Conservation (phyloP, 2,329 filamentous ascomycete genomes). For the Sarocladium strictum region DNA sequence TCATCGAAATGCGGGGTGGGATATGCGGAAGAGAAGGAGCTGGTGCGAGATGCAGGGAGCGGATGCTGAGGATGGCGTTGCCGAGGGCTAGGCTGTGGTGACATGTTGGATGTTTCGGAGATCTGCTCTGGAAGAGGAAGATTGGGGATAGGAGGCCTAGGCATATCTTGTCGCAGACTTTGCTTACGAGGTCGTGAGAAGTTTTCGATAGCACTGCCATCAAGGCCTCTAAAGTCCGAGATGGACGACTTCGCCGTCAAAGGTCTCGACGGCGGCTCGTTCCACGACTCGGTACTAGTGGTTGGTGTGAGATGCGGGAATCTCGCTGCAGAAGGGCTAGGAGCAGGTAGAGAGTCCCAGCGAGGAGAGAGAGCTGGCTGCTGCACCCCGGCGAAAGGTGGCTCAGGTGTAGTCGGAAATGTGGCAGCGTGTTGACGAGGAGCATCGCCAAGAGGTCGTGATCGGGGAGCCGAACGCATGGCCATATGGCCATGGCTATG, state of each 20-base stretch:
- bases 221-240: conserved; percentile 28
- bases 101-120: conserved; percentile 11
- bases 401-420: neutral
- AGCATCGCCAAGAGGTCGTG: neutral
- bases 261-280: conserved; percentile 22
- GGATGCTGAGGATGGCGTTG: conserved; percentile 1
- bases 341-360: conserved; percentile 3
- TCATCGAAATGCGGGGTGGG: conserved; percentile 31
- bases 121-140: conserved; percentile 22
- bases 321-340: neutral
- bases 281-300: neutral
- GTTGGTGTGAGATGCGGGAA: neutral
- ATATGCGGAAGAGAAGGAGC: conserved; percentile 38
- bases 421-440: neutral
- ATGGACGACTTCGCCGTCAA: conserved; percentile 26
- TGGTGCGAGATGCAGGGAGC: neutral
- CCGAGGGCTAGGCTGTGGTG: conserved; percentile 10
- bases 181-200: conserved; percentile 54
- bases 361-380: conserved; percentile 1
- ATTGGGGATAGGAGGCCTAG: conserved; percentile 23
- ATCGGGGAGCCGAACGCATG: no score
- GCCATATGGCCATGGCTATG: neutral
- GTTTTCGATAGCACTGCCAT: conserved; percentile 41
- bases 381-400: neutral
- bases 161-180: conserved; percentile 41